phyloP scores from a whole-genome alignment of 2,329 filamentous ascomycete genomes.

The Keithomyces neogunnii region DNA sequence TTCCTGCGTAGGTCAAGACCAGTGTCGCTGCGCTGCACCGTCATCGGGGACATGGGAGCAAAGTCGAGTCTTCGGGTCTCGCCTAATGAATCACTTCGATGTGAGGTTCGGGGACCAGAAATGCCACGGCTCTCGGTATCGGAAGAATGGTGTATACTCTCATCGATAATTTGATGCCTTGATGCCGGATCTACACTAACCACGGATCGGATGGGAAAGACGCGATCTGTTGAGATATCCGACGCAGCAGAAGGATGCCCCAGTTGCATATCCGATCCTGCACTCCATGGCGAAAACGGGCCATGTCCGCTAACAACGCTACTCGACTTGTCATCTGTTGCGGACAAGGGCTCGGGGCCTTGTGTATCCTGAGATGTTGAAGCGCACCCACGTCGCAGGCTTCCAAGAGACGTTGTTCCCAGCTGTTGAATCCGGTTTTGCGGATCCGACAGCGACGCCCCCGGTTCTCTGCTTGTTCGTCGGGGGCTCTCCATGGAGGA shows the following conservation, averaged over 20 bases:
- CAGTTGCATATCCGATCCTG: constrained; percentile 31
- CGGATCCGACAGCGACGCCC: background rate
- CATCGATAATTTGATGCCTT: constrained; percentile 29
- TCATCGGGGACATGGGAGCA: constrained; percentile 14
- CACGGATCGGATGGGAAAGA: constrained; percentile 77
- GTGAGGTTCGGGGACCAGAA: constrained; percentile 18
- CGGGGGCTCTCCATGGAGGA: constrained; percentile 3
- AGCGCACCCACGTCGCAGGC: background rate
- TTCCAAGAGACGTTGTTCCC: background rate
- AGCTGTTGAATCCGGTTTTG: background rate
- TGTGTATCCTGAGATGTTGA: background rate
- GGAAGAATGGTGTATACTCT: constrained; percentile 27
- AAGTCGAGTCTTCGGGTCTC: constrained; percentile 19
- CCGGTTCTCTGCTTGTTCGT: background rate
- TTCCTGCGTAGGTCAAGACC: constrained; percentile 18
- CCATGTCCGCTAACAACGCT: constrained; percentile 8
- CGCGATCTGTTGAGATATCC: constrained; percentile 45
- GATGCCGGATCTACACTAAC: constrained; percentile 57
- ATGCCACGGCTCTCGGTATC: constrained; percentile 23
- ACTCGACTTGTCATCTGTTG: constrained; percentile 1
- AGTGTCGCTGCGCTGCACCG: background rate
- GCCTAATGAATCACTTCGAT: constrained; percentile 20
- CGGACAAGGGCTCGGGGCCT: background rate
- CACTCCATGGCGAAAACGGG: constrained; percentile 32
- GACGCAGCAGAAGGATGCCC: constrained; percentile 22